Evolutionary conservation across 140 eudicot species (phyloP).

Genomic region (Anethum foeniculum): DNA sequence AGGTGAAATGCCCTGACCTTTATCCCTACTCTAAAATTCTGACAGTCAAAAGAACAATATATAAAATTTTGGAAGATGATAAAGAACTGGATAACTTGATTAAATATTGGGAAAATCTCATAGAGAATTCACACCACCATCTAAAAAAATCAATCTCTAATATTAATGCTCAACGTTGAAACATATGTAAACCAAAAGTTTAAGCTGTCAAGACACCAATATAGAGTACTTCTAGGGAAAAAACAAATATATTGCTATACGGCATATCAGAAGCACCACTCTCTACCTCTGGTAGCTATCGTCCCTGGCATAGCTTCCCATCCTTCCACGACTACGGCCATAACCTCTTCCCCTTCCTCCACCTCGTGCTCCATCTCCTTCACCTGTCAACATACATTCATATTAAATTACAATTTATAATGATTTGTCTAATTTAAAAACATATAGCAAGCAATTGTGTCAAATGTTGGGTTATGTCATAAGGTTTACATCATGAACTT

Average conservation of each 20-base stretch:
- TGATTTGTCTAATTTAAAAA: not conserved
- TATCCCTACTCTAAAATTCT: not conserved
- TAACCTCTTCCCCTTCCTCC: constrained; percentile 38
- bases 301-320: constrained; percentile 35
- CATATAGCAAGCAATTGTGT: not conserved
- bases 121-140: constrained; percentile 17
- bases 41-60: not conserved
- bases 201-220: constrained; percentile 26
- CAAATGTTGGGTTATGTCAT: not conserved
- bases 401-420: not conserved
- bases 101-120: not conserved
- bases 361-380: constrained; percentile 44
- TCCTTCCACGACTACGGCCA: constrained; percentile 60
- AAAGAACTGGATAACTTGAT: not conserved
- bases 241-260: constrained; percentile 36
- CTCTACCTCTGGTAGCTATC: constrained; percentile 27
- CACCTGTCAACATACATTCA: constrained; percentile 11
- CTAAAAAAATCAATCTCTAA: not conserved
- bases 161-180: constrained; percentile 20
- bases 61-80: not conserved
- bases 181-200: constrained; percentile 15
- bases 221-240: constrained; percentile 18
- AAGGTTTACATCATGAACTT: not conserved
- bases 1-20: not conserved
- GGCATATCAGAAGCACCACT: constrained; percentile 20